These are phyloP conservation scores for Geranium brycei DNA, from an alignment of 345 rosid genomes.

Conservation along the genomic window DNA sequence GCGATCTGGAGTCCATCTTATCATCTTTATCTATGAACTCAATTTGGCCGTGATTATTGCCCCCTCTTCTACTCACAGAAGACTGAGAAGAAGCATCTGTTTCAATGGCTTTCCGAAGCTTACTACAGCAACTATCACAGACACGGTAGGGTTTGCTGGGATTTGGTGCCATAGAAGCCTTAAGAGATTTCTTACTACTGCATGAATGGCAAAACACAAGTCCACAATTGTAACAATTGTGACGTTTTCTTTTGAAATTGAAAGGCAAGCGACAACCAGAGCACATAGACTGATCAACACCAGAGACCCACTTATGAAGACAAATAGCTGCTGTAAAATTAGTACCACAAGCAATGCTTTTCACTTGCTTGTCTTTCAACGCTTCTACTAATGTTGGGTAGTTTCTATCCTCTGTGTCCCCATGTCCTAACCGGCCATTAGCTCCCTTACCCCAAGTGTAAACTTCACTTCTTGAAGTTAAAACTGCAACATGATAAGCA, in stretches of 20 bases:
- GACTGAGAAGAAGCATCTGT: constrained; percentile 56
- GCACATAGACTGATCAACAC: constrained; percentile 94
- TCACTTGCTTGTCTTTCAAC: constrained; percentile 91
- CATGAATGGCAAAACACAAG: constrained; percentile 90
- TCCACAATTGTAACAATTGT: constrained; percentile 79
- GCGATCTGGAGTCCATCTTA: constrained; percentile 69
- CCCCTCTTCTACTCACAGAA: constrained; percentile 64
- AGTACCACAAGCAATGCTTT: constrained; percentile 83
- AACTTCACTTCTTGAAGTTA: constrained; percentile 91
- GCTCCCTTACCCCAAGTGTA: constrained; percentile 99
- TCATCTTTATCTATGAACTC: constrained; percentile 61
- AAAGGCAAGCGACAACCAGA: constrained; percentile 93
- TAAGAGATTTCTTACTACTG: constrained; percentile 74
- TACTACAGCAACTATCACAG: constrained; percentile 78
- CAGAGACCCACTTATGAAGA: constrained; percentile 93
- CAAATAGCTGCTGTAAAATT: constrained; percentile 93
- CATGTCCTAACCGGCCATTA: constrained; percentile 93
- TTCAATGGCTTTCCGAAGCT: constrained; percentile 63
- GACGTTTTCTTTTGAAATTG: constrained; percentile 77
- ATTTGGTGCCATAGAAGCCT: constrained; percentile 97
- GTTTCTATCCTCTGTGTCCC: constrained; percentile 75
- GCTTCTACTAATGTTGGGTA: constrained; percentile 71
- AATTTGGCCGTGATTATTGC: constrained; percentile 42
- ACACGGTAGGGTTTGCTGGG: constrained; percentile 86
- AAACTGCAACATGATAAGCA: constrained; percentile 88